Evolutionary conservation across 495 filamentous ascomycete genomes (phyloP).

Genomic region (Neurospora sp.): DNA sequence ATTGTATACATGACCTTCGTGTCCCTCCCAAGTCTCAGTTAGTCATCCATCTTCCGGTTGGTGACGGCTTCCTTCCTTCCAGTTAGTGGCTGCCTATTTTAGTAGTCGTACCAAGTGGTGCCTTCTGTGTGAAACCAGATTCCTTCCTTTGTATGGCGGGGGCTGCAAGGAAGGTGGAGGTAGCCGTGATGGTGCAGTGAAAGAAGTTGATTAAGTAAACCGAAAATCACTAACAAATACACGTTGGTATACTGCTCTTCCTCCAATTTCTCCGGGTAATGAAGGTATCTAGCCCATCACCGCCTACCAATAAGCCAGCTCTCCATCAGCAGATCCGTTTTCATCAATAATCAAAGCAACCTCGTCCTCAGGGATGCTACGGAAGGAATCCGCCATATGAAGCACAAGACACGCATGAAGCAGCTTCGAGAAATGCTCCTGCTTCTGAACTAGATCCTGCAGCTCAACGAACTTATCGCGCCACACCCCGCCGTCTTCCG

Average conservation of each 20-base stretch:
- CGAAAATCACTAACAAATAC: background rate
- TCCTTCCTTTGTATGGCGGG: background rate
- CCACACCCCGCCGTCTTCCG: background rate
- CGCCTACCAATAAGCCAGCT: background rate
- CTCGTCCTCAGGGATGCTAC: background rate
- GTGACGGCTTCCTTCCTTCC: background rate
- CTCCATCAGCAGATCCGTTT: background rate
- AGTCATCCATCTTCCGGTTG: background rate
- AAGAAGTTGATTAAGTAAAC: background rate
- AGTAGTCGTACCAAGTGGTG: background rate
- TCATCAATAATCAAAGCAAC: background rate
- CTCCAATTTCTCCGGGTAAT: background rate
- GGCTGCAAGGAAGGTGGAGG: background rate
- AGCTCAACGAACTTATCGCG: background rate
- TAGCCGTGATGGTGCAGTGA: background rate
- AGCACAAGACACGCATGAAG: background rate
- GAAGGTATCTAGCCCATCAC: background rate
- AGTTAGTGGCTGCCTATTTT: background rate
- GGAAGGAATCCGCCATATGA: background rate
- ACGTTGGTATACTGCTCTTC: background rate
- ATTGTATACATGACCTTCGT: background rate
- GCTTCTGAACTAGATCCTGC: background rate
- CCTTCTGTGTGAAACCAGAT: background rate
- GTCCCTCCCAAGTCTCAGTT: background rate
- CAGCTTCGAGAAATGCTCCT: background rate